Evolutionary conservation across 1,139 yeast genomes (phyloP), one percentile per base, ranked within the genome.

Genomic region (Candida sojae): DNA sequence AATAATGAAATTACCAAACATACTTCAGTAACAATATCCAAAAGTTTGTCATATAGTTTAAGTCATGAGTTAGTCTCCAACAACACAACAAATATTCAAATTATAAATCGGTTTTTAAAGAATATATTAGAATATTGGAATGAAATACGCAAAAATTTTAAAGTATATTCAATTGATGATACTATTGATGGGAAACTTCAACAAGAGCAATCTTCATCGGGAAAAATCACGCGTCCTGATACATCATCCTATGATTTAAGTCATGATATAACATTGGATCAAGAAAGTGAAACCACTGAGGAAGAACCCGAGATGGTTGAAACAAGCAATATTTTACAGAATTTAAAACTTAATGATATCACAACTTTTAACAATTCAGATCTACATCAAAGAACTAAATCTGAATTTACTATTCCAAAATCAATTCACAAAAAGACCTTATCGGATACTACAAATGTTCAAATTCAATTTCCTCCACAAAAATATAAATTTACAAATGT

Each of bases 1-100:
- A 62, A 67, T 44, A 40, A 58, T 4, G 57, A 60, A 2, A 49
- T 54, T 0, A 80, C 87, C 2, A 73, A 70, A 49, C 85, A 82
- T 54, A 74, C 72, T 6, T 55, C 76, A 6, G 63, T 62, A 25
- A 66, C 82, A 1, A 57, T 83, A 35, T 67, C 84, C 34, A 80
- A 75, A 57, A 66, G 81, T 29, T 60, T 83, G 39, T 67, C 80
- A 7, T 77, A 80, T 43, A 73, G 83, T 29, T 55, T 83, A 35
- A 78, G 84, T 49, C 82, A 81, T 50, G 82, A 80, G 57, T 65
- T 73, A 42, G 62, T 78, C 2, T 75, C 71, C 45, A 61, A 79
- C 30, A 66, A 70, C 46, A 77, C 72, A 51, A 73, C 74, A 42
- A 79, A 77, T 50, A 59, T 81, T 17, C 67, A 75, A n/a, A 70